Percentiles rank a stretch among this genome's conserved stretches.
Evolutionary conservation across 257 asterid genomes (phyloP).

Genomic region (Thymus mandschuricus): DNA sequence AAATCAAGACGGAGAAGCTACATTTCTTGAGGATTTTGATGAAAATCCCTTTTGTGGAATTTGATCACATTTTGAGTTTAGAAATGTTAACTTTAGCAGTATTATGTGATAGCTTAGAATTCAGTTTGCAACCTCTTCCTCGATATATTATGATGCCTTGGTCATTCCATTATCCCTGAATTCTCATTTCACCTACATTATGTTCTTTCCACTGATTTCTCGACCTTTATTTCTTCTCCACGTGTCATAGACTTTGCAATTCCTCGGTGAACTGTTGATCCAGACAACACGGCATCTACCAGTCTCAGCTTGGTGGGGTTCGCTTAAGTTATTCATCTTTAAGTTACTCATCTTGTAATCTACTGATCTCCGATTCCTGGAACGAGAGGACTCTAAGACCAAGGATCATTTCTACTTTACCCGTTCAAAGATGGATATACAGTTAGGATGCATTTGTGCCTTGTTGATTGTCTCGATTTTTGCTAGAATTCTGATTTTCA

Average conservation of each 20-base stretch:
- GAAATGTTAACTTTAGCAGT: neutral
- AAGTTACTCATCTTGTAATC: slow-evolving; percentile 20
- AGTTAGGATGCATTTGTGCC: slow-evolving; percentile 3
- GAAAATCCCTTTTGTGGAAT: neutral
- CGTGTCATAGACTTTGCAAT: slow-evolving; percentile 48
- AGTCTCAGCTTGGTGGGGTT: slow-evolving; percentile 21
- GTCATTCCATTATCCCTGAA: neutral
- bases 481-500: neutral
- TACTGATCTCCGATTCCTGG: slow-evolving; percentile 30
- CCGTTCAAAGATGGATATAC: slow-evolving; percentile 19
- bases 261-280: slow-evolving; percentile 53
- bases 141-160: neutral
- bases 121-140: neutral
- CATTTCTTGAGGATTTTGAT: neutral
- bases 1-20: neutral
- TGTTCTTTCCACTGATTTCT: slow-evolving; percentile 33
- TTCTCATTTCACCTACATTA: neutral
- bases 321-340: slow-evolving; percentile 10
- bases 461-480: slow-evolving; percentile 18
- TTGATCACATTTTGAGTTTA: neutral
- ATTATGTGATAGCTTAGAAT: neutral
- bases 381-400: slow-evolving; percentile 19
- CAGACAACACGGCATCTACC: slow-evolving; percentile 25
- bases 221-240: slow-evolving; percentile 29
- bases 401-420: slow-evolving; percentile 5